phyloP scores from a whole-genome alignment of 148 eudicot species.

The Camellia sinensis region DNA sequence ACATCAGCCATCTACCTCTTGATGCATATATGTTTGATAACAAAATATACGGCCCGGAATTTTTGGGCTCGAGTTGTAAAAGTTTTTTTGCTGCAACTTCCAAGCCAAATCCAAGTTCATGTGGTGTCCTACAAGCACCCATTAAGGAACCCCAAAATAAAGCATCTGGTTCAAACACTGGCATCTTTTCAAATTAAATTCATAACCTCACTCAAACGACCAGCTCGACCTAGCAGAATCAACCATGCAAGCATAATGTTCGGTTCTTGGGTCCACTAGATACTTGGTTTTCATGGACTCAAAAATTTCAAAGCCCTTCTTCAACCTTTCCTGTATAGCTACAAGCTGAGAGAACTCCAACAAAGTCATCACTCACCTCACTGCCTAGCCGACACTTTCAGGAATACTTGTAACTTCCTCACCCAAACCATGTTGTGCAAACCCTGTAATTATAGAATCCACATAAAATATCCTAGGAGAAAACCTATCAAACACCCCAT shows the following conservation, averaged over 20 bases:
- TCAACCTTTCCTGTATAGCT: conserved; percentile 47
- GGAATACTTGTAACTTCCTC: conserved; percentile 25
- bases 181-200: conserved; percentile 40
- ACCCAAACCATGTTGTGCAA: conserved; percentile 23
- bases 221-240: conserved; percentile 59
- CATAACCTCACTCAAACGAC: conserved; percentile 44
- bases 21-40: conserved; percentile 51
- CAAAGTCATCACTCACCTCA: no score
- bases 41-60: conserved; percentile 44
- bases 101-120: conserved; percentile 45
- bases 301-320: conserved; percentile 45
- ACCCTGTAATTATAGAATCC: conserved; percentile 52
- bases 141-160: conserved; percentile 48
- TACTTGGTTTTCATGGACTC: conserved; percentile 39
- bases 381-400: no score
- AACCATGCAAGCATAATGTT: conserved; percentile 57
- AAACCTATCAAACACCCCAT: conserved; percentile 39
- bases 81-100: conserved; percentile 46
- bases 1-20: conserved; percentile 44
- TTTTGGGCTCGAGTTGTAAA: conserved; percentile 36
- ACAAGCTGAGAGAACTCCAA: conserved; percentile 53
- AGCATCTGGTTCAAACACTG: conserved; percentile 39
- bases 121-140: conserved; percentile 46
- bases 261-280: conserved; percentile 32
- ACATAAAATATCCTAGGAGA: conserved; percentile 42